phyloP scores from a whole-genome alignment of 2,329 filamentous ascomycete genomes.

The Coniosporium tulheliwenetii region DNA sequence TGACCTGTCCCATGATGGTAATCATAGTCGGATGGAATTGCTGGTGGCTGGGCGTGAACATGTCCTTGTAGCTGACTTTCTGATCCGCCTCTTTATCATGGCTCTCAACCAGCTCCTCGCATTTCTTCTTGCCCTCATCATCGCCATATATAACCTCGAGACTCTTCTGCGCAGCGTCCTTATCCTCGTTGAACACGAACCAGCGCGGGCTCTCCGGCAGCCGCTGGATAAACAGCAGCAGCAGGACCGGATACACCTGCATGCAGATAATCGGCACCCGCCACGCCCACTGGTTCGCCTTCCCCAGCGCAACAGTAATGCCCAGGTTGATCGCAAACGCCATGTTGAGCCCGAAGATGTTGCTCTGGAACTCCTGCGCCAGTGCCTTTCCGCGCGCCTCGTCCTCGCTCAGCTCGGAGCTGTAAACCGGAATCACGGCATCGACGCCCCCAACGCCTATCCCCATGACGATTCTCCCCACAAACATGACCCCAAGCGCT shows the following conservation, averaged over 20 bases:
- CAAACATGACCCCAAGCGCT: slow-evolving; percentile 32
- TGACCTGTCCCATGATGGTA: slow-evolving; percentile 47
- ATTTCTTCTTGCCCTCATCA: slow-evolving; percentile 29
- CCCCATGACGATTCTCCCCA: slow-evolving; percentile 37
- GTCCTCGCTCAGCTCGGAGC: slow-evolving; percentile 40
- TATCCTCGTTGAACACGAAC: slow-evolving; percentile 35
- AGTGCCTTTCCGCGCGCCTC: slow-evolving; percentile 40
- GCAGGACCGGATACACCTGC: slow-evolving; percentile 40
- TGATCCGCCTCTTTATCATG: slow-evolving; percentile 34
- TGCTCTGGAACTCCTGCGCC: slow-evolving; percentile 48
- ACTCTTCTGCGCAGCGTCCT: slow-evolving; percentile 34
- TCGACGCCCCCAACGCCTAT: slow-evolving; percentile 46
- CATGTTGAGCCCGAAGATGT: slow-evolving; percentile 46
- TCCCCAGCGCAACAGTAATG: slow-evolving; percentile 37
- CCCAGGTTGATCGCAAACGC: slow-evolving; percentile 44
- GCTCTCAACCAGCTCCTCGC: slow-evolving; percentile 34
- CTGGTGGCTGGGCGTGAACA: slow-evolving; percentile 36
- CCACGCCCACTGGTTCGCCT: slow-evolving; percentile 45
- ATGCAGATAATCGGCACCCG: slow-evolving; percentile 43
- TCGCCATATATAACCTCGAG: slow-evolving; percentile 35
- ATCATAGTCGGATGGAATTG: slow-evolving; percentile 47
- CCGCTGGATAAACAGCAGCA: slow-evolving; percentile 35
- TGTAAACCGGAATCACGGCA: slow-evolving; percentile 44
- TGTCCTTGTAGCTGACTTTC: slow-evolving; percentile 37
- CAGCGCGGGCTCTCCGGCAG: slow-evolving; percentile 44